These are phyloP conservation scores for Pseudotulostoma volvatum DNA, from an alignment of 495 filamentous ascomycete genomes.

Conservation along the genomic window DNA sequence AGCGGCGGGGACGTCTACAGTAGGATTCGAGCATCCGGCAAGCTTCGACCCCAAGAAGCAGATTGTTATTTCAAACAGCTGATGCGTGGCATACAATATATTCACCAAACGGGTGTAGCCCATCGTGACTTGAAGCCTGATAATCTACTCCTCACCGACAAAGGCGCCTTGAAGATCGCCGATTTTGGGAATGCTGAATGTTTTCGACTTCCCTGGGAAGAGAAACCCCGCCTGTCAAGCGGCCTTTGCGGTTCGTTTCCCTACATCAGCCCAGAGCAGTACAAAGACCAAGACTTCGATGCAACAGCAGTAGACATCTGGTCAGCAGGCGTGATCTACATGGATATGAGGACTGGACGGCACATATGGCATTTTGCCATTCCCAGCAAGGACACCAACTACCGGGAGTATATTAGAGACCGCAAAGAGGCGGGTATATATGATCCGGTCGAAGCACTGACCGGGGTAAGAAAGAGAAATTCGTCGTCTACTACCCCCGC, in stretches of 20 bases:
- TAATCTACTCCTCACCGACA: conserved; percentile 3
- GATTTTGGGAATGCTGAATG: conserved; percentile 6
- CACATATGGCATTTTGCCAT: conserved; percentile 6
- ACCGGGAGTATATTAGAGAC: background rate
- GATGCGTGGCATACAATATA: conserved; percentile 3
- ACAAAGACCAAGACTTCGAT: conserved; percentile 2
- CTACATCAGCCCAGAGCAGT: conserved; percentile 6
- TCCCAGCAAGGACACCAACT: background rate
- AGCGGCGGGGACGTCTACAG: conserved; percentile 4
- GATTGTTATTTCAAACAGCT: conserved; percentile 6
- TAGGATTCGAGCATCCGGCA: background rate
- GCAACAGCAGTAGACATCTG: conserved; percentile 4
- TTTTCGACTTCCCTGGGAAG: conserved; percentile 5
- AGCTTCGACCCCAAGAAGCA: conserved; percentile 2
- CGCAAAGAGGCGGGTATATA: background rate
- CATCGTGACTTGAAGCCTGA: conserved; percentile 6
- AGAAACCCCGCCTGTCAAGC: background rate
- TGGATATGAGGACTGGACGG: conserved; percentile 5
- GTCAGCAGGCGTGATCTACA: conserved; percentile 4
- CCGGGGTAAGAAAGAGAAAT: background rate
- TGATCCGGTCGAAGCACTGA: conserved; percentile 1
- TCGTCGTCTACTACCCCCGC: background rate
- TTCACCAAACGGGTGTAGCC: conserved; percentile 3
- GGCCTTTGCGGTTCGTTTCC: conserved; percentile 5
- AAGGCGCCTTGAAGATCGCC: conserved; percentile 3